Percentiles rank a stretch among this genome's conserved stretches.
These are phyloP conservation scores for Leishmania guyanensis DNA, from an alignment of 208 protist genomes.

Conservation along the genomic window DNA sequence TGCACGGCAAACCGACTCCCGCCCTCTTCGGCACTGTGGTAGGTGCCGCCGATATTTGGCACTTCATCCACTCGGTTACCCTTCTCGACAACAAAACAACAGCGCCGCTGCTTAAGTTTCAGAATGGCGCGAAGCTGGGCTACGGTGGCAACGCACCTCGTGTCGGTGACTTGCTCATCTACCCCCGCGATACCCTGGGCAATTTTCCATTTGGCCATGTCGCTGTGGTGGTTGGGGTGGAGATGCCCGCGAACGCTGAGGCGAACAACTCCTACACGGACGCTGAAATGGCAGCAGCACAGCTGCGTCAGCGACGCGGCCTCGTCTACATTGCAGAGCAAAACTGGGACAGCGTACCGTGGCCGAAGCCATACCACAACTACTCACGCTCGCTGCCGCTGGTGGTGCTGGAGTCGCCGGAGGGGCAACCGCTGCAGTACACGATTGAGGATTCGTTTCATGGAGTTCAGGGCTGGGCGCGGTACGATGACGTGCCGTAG, in stretches of 20 bases:
- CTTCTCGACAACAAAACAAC: constrained; percentile 41
- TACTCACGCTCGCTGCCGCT: constrained; percentile 41
- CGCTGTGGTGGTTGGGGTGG: constrained; percentile 67
- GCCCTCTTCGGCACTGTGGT: constrained; percentile 62
- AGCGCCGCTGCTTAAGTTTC: constrained; percentile 52
- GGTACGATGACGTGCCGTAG: constrained; percentile 24
- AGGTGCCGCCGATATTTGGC: constrained; percentile 82
- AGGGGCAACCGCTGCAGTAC: constrained; percentile 12
- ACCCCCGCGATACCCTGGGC: constrained; percentile 39
- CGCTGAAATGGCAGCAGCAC: neutral
- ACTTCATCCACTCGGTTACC: constrained; percentile 18
- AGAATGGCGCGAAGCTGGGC: constrained; percentile 26
- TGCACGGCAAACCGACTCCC: constrained; percentile 48
- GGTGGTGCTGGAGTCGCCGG: constrained; percentile 1
- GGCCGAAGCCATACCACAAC: constrained; percentile 75
- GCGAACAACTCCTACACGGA: neutral
- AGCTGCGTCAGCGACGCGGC: neutral
- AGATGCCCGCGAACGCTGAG: neutral
- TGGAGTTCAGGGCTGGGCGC: constrained; percentile 42
- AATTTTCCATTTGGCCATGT: constrained; percentile 77
- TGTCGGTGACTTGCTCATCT: constrained; percentile 71
- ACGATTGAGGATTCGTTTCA: constrained; percentile 31
- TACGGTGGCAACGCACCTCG: constrained; percentile 41
- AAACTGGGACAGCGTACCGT: constrained; percentile 78
- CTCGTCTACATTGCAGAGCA: constrained; percentile 76